Evolutionary conservation across 2,329 filamentous ascomycete genomes (phyloP).

Genomic region (Pseudopyricularia javanii): DNA sequence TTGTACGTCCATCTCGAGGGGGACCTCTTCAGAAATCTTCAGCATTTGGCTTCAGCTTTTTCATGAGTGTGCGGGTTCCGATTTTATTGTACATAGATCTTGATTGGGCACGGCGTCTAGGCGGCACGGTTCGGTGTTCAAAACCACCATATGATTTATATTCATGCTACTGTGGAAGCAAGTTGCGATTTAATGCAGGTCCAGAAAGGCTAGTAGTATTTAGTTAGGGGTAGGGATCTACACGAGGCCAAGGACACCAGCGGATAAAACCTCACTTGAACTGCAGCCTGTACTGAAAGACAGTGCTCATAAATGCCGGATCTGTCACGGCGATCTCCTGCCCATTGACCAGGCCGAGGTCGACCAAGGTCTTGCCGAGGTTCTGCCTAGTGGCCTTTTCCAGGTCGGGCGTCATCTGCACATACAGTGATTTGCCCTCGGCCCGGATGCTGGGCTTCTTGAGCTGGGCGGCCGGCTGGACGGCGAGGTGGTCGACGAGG

Average conservation of each 20-base stretch:
- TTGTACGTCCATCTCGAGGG: background rate
- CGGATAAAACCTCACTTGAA: constrained; percentile 21
- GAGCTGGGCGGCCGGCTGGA: constrained; percentile 78
- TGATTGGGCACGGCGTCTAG: background rate
- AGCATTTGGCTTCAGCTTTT: background rate
- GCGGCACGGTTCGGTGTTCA: background rate
- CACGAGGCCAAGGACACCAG: background rate
- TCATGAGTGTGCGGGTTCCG: background rate
- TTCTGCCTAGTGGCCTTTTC: constrained; percentile 80
- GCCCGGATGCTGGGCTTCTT: constrained; percentile 81
- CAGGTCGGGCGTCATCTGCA: constrained; percentile 69
- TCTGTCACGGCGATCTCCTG: constrained; percentile 90
- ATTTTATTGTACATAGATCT: background rate
- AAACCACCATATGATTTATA: background rate
- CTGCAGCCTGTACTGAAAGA: constrained; percentile 43
- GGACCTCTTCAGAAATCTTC: background rate
- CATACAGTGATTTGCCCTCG: constrained; percentile 78
- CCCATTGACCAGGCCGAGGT: constrained; percentile 61
- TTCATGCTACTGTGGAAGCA: background rate
- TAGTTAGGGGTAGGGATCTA: background rate
- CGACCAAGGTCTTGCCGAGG: constrained; percentile 60
- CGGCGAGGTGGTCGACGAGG: constrained; percentile 72
- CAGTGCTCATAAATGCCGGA: constrained; percentile 70
- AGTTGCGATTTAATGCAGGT: background rate
- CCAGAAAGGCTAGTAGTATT: background rate